Base-by-base conservation (phyloP, 2,329 filamentous ascomycete species). In the Pseudovirgaria hyperparasitica region DNA sequence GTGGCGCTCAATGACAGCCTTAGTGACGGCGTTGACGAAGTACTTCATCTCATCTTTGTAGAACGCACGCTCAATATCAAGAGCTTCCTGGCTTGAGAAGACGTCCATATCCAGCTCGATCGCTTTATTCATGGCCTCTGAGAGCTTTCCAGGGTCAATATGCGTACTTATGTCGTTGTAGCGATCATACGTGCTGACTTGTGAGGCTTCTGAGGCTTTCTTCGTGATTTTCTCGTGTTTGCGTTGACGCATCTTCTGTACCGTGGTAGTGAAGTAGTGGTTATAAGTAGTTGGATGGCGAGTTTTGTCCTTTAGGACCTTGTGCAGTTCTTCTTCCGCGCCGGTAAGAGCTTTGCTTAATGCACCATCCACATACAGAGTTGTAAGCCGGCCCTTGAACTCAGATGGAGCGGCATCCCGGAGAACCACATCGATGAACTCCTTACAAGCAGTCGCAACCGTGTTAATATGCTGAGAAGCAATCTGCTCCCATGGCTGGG, bases 261-360 rank as follows among this genome's bases (percentile, higher is more conserved):
- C 25, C 0, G 25, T 44, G 2, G 26, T 33, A 0, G 42, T 40
- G 26, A 40, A 65, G 19, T 63, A 47, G 10, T 60, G 45, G 21
- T 70, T 67, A 34, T 72, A 72, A 0, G 66, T 73, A 19, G 69
- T 65, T 0, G 64, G 65, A 36, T 69, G 62, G 0, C 54, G 40
- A 6, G 45, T 42, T 33, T 53, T 62, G 45, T 65, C 62, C 8
- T 45, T 39, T 0, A 75, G 42, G 2, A 76, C 39, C 26, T 65
- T 57, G 0, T 31, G 27, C 1, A 60, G 46, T 37, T 67, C 67
- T 0, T 36, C 31, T 5, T 57, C 45, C 2, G 66, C 47, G 4
- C 35, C 36, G 4, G 34, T 20, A 7, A 57, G 34, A 9, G 62
- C 37, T 2, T 46, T 29, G 1, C 56, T 36, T 12, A 72, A 47